Conservation (phyloP, 768 basidiomycete genomes). For the Amanita pseudoporphyria region DNA sequence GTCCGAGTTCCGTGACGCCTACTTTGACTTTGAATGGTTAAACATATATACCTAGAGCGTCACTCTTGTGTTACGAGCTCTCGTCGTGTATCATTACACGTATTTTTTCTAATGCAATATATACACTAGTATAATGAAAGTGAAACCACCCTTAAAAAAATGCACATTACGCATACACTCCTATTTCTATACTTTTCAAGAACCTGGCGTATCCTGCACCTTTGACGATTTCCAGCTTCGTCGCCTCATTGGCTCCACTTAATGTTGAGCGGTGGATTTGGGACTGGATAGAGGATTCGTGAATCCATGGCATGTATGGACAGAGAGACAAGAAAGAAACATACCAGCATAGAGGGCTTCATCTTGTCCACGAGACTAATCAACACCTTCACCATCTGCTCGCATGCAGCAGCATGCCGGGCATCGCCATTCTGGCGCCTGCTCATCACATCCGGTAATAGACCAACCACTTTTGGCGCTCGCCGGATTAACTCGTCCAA, state of each 20-base stretch:
- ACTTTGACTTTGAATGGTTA: slow-evolving; percentile 60
- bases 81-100: too few species aligned
- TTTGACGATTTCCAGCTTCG: slow-evolving; percentile 53
- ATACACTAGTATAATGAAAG: background rate
- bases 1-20: slow-evolving; percentile 53
- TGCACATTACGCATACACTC: slow-evolving; percentile 3
- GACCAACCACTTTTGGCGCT: slow-evolving; percentile 55
- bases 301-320: background rate
- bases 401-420: slow-evolving; percentile 61
- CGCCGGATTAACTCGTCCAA: slow-evolving; percentile 50
- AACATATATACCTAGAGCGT: slow-evolving; percentile 23
- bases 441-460: slow-evolving; percentile 58
- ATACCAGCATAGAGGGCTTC: slow-evolving; percentile 51
- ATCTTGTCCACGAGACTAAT: slow-evolving; percentile 49
- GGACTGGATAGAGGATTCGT: slow-evolving; percentile 6
- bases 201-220: slow-evolving; percentile 58
- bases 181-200: slow-evolving; percentile 39
- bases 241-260: slow-evolving; percentile 41
- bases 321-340: slow-evolving; percentile 19
- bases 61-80: background rate
- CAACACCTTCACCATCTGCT: slow-evolving; percentile 63
- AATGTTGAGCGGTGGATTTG: slow-evolving; percentile 20
- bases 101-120: too few species aligned
- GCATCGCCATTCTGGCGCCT: slow-evolving; percentile 40
- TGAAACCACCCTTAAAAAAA: background rate